Evolutionary conservation across 352 stramenopile species (phyloP).

Genomic region (Plasmopara halstedii): DNA sequence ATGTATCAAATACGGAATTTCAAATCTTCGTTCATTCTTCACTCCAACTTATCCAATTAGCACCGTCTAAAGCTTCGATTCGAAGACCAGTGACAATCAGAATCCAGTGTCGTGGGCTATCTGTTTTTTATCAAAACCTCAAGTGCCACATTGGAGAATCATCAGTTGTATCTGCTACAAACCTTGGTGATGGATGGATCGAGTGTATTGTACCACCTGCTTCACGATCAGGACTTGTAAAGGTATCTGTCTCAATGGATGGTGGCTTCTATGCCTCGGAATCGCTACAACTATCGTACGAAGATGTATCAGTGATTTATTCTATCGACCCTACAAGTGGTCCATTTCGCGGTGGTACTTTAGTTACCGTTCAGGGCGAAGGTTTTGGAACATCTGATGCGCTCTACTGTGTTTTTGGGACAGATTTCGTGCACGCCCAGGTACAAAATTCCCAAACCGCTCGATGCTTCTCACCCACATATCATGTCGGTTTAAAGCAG

Average conservation of each 20-base stretch:
- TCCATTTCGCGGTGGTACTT: conserved; percentile 33
- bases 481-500: conserved; percentile 4
- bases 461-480: conserved; percentile 24
- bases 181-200: conserved; percentile 25
- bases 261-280: conserved; percentile 20
- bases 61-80: conserved; percentile 16
- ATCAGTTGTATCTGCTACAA: conserved; percentile 12
- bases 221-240: not conserved
- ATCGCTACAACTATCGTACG: conserved; percentile 25
- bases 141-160: conserved; percentile 37
- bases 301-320: conserved; percentile 33
- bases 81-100: conserved; percentile 12
- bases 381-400: conserved; percentile 12
- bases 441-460: conserved; percentile 11
- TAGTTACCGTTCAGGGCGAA: conserved; percentile 24
- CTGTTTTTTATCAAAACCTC: conserved; percentile 17
- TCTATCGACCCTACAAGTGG: conserved; percentile 35
- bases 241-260: conserved; percentile 24
- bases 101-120: conserved; percentile 20
- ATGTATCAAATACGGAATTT: conserved; percentile 83
- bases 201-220: conserved; percentile 28
- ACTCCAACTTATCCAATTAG: conserved; percentile 13
- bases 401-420: conserved; percentile 36
- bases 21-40: conserved; percentile 42
- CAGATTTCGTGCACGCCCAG: conserved; percentile 13